A percentile compares a stretch with the other conserved stretches of the same genome.
Conservation (phyloP, 768 basidiomycete species). For the Kwoniella heveanensis region DNA sequence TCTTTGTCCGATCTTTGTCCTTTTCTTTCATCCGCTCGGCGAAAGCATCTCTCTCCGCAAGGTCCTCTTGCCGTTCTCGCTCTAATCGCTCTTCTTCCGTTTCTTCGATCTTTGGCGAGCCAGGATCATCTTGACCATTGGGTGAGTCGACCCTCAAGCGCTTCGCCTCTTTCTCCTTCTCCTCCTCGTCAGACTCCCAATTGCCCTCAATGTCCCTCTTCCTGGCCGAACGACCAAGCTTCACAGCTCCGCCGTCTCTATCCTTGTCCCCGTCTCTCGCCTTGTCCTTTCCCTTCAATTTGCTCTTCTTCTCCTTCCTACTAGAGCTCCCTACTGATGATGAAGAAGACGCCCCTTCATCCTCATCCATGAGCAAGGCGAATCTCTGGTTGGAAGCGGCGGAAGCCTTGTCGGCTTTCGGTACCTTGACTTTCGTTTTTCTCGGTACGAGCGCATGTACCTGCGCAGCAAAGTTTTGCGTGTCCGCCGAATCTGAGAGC, state of each 20-base stretch:
- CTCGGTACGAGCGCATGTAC: slow-evolving; percentile 77
- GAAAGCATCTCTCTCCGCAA: slow-evolving; percentile 88
- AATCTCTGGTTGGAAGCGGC: slow-evolving; percentile 62
- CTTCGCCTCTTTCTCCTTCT: slow-evolving; percentile 43
- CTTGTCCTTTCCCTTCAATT: slow-evolving; percentile 60
- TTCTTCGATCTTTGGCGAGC: slow-evolving; percentile 61
- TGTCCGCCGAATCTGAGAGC: slow-evolving; percentile 75
- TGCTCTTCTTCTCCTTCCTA: slow-evolving; percentile 59
- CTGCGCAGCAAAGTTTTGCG: slow-evolving; percentile 76
- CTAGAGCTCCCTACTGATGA: slow-evolving; percentile 51
- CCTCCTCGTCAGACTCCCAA: slow-evolving; percentile 64
- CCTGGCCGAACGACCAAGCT: slow-evolving; percentile 56
- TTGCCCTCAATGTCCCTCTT: slow-evolving; percentile 80
- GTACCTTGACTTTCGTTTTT: slow-evolving; percentile 70
- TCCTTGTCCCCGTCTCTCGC: slow-evolving; percentile 55
- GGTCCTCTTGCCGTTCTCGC: slow-evolving; percentile 73
- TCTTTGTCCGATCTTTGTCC: slow-evolving; percentile 83
- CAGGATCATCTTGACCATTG: slow-evolving; percentile 27
- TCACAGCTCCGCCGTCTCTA: slow-evolving; percentile 26
- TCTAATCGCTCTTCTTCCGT: slow-evolving; percentile 73
- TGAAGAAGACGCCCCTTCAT: slow-evolving; percentile 55
- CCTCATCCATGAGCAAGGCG: slow-evolving; percentile 80
- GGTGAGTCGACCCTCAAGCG: slow-evolving; percentile 42
- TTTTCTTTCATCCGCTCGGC: slow-evolving; percentile 80
- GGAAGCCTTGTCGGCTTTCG: slow-evolving; percentile 61